Evolutionary conservation across 345 rosid species (phyloP).

Genomic region (Eucalyptus rudis): DNA sequence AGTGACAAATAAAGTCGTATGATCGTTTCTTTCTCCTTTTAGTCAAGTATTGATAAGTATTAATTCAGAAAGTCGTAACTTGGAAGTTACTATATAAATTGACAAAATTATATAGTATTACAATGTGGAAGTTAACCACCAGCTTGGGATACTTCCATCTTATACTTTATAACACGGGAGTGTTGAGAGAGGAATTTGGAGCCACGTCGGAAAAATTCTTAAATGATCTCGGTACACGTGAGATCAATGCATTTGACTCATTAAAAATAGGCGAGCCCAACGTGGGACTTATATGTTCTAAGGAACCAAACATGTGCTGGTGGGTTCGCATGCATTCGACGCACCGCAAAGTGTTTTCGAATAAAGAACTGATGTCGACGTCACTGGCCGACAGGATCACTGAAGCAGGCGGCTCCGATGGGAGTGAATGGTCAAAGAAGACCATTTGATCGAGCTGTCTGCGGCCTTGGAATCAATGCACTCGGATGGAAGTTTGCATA

Average conservation of each 20-base stretch:
- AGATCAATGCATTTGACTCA: neutral
- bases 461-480: neutral
- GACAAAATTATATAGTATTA: neutral
- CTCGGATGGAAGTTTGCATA: neutral
- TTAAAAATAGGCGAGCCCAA: neutral
- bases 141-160: neutral
- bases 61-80: neutral
- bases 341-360: neutral
- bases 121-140: neutral
- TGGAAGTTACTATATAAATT: neutral
- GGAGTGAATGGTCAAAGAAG: neutral
- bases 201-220: neutral
- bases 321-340: neutral
- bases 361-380: neutral
- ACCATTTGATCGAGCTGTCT: neutral
- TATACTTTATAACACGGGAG: neutral
- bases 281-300: neutral
- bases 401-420: neutral
- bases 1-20: neutral
- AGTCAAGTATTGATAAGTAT: neutral
- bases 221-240: rapidly evolving
- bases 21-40: neutral
- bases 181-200: neutral
- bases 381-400: neutral
- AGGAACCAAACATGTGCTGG: neutral